Percentiles rank a stretch among this genome's conserved stretches.
These are phyloP conservation scores for Termitomyces sp. DNA, from an alignment of 768 basidiomycete species.

Conservation along the genomic window DNA sequence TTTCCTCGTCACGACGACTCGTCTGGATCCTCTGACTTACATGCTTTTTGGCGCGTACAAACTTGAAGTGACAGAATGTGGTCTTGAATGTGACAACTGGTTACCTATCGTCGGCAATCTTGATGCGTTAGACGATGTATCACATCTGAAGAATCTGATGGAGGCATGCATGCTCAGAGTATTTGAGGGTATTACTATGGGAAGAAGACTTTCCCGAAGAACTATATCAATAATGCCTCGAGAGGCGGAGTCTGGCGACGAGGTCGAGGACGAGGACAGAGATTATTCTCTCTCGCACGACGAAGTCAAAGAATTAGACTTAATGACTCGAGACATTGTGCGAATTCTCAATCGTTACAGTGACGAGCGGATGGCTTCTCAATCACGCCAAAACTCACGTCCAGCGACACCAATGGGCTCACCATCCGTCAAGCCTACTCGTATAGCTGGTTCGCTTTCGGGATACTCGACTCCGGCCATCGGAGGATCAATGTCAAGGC, in stretches of 20 bases:
- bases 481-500: slow-evolving; percentile 40
- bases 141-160: slow-evolving; percentile 71
- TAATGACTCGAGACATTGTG: slow-evolving; percentile 70
- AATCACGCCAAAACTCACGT: slow-evolving; percentile 57
- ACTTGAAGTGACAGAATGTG: slow-evolving; percentile 60
- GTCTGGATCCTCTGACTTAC: slow-evolving; percentile 84
- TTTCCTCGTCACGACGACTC: slow-evolving; percentile 74
- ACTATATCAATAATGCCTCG: slow-evolving; percentile 30
- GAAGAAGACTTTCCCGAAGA: slow-evolving; percentile 27
- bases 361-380: slow-evolving; percentile 52
- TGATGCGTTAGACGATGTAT: slow-evolving; percentile 76
- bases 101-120: slow-evolving; percentile 74
- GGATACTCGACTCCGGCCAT: slow-evolving; percentile 55
- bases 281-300: slow-evolving; percentile 53
- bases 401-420: slow-evolving; percentile 62
- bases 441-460: slow-evolving; percentile 35
- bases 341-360: slow-evolving; percentile 66
- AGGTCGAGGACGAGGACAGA: slow-evolving; percentile 47
- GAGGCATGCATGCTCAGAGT: slow-evolving; percentile 85
- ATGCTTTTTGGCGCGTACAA: slow-evolving; percentile 87
- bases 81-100: slow-evolving; percentile 89
- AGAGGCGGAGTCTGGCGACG: slow-evolving; percentile 55
- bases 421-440: slow-evolving; percentile 33
- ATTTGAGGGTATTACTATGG: slow-evolving; percentile 74
- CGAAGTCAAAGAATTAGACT: slow-evolving; percentile 73